Base-by-base conservation (phyloP, 306 rosid genomes). In the Citrullus amarus region DNA sequence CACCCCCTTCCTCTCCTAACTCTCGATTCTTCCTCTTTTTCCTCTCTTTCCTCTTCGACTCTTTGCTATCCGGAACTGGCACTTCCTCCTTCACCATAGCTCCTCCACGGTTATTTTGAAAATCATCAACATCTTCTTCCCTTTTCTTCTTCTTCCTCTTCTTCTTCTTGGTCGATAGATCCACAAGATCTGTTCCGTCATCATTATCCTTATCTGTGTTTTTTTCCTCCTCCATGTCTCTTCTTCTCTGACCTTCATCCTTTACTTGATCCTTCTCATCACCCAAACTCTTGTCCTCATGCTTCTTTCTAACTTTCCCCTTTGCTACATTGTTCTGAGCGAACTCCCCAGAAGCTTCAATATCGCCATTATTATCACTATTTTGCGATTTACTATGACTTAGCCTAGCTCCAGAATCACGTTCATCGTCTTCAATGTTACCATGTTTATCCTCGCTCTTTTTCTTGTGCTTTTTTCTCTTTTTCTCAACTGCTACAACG, bases 91-190 rank as follows among this genome's bases (percentile, higher is more conserved):
- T 65, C 75, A 61, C 62, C 16, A 30, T 76, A 38, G 44, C 43
- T 14, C 14, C 25, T 51, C 30, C 77, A 57, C n/a, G 51, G 48
- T 67, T 59, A 3, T 78, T 74, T 16, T 44, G 69, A 65, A 36
- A 20, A 43, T 34, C 25, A n/a, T 22, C 39, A 25, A 12, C 62
- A 44, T 12, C 41, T 34, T 32, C 62, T 38, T 38, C 63, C 48
- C 63, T 53, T 67, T 28, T 57, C 77, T 46, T 72, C 34, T 72
- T 66, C 73, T 66, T 65, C 28, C 0, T 25, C 28, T 25, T 65
- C 3, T 32, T 80, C 79, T 84, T 81, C 74, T 55, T 70, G 62
- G 67, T 44, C 32, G 15, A 79, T 17, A 54, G 30, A 62, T 68
- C 81, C 36, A 62, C 60, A 11, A 10, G 10, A 30, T 53, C 44